Percentiles rank a stretch among this genome's conserved stretches.
phyloP scores from a whole-genome alignment of 208 protist genomes.

The Trypanosoma melophagium region DNA sequence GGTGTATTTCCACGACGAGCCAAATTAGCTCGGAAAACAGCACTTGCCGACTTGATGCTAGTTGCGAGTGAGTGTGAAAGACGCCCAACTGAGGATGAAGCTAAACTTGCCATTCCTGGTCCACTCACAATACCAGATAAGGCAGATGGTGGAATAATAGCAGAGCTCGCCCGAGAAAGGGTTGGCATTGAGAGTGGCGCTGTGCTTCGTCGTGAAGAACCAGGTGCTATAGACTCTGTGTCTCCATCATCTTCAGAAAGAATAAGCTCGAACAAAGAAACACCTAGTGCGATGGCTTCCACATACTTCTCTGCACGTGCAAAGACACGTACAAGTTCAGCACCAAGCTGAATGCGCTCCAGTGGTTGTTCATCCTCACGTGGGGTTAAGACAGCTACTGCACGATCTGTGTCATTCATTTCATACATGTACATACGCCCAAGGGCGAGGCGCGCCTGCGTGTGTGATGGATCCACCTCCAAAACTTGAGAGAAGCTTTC shows the following conservation, averaged over 20 bases:
- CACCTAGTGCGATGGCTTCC: constrained; percentile 77
- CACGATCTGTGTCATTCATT: constrained; percentile 42
- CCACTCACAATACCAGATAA: constrained; percentile 53
- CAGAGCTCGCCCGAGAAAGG: constrained; percentile 79
- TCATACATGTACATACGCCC: constrained; percentile 73
- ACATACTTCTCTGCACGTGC: constrained; percentile 56
- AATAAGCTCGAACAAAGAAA: constrained; percentile 83
- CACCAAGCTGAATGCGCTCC: constrained; percentile 81
- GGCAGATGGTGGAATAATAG: constrained; percentile 74
- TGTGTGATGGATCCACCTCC: constrained; percentile 58
- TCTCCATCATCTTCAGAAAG: constrained; percentile 84
- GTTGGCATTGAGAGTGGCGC: constrained; percentile 66
- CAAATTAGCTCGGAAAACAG: constrained; percentile 62
- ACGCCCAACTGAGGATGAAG: constrained; percentile 24
- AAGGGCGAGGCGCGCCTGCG: constrained; percentile 74
- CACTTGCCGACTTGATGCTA: constrained; percentile 71
- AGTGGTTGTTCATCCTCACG: constrained; percentile 61
- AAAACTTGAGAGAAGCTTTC: constrained; percentile 37
- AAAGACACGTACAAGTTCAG: constrained; percentile 73
- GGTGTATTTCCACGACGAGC: constrained; percentile 60
- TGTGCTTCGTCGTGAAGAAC: constrained; percentile 38
- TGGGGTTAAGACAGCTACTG: constrained; percentile 65
- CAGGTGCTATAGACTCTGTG: constrained; percentile 70
- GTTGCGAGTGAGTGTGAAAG: constrained; percentile 71
- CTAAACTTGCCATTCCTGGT: constrained; percentile 9